Evolutionary conservation across 2,329 filamentous ascomycete genomes (phyloP).

Genomic region (Leptographium procerum): DNA sequence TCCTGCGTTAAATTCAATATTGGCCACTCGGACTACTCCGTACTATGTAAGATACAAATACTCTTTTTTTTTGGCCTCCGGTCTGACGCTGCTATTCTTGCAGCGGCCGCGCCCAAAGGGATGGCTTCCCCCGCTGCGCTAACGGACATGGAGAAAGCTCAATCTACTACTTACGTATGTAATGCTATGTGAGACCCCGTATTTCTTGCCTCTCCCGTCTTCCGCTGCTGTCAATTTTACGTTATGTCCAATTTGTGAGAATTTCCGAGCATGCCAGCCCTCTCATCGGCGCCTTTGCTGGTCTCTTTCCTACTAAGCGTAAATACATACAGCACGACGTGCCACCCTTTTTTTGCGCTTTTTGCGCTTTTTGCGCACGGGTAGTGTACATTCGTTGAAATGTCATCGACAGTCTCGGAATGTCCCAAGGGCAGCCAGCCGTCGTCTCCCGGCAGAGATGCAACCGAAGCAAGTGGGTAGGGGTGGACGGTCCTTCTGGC

Average conservation of each 20-base stretch:
- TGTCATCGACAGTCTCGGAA: not conserved
- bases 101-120: not conserved
- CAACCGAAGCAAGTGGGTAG: not conserved
- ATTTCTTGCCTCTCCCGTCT: not conserved
- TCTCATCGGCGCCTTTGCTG: too few relatives aligned
- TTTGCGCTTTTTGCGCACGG: too few relatives aligned
- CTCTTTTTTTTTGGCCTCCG: too few relatives aligned
- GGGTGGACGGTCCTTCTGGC: not conserved
- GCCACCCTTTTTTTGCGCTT: too few relatives aligned
- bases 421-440: not conserved
- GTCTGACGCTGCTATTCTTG: too few relatives aligned
- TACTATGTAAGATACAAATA: too few relatives aligned
- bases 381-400: not conserved
- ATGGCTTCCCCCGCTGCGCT: not conserved
- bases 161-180: not conserved
- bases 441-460: not conserved
- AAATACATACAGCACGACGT: too few relatives aligned
- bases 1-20: too few relatives aligned
- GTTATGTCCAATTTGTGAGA: not conserved
- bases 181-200: too few relatives aligned
- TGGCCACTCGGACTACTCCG: too few relatives aligned
- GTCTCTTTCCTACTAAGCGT: too few relatives aligned
- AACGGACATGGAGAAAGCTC: not conserved
- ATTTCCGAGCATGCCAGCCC: too few relatives aligned
- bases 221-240: not conserved